Evolutionary conservation across 805 yeast genomes (phyloP).

Genomic region (Wickerhamiella siamensis): DNA sequence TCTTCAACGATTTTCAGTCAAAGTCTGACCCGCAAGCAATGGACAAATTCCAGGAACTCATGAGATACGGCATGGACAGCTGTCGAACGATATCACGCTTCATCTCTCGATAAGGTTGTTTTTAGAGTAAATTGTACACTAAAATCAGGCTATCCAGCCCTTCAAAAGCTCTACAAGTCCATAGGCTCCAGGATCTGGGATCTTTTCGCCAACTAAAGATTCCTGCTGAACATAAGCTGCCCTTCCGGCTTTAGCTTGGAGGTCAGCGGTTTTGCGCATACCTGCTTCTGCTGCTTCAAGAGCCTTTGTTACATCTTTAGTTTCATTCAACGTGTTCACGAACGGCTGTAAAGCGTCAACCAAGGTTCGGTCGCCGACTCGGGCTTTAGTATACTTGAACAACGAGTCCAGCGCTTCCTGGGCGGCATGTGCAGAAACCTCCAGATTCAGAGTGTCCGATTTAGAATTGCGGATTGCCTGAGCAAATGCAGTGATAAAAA

Average conservation of each 20-base stretch:
- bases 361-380: constrained; percentile 78
- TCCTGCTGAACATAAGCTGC: constrained; percentile 73
- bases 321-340: constrained; percentile 40
- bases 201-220: constrained; percentile 35
- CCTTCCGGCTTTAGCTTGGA: constrained; percentile 82
- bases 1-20: constrained; percentile 26
- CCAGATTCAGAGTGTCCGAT: constrained; percentile 15
- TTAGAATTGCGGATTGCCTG: constrained; percentile 29
- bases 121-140: too few species aligned
- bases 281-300: constrained; percentile 57
- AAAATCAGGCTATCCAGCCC: constrained; percentile 22
- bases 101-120: constrained; percentile 10
- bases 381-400: constrained; percentile 76
- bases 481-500: constrained; percentile 65
- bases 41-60: constrained; percentile 43
- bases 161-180: constrained; percentile 54
- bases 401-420: constrained; percentile 52
- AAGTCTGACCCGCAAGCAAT: constrained; percentile 28
- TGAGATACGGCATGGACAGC: constrained; percentile 45
- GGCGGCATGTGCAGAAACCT: constrained; percentile 20
- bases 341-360: constrained; percentile 85
- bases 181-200: constrained; percentile 93
- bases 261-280: constrained; percentile 56
- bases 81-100: constrained; percentile 32
- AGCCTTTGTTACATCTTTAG: constrained; percentile 45